Base-by-base conservation (phyloP, 2,329 filamentous ascomycete genomes). In the Aurifilum marmelostoma region DNA sequence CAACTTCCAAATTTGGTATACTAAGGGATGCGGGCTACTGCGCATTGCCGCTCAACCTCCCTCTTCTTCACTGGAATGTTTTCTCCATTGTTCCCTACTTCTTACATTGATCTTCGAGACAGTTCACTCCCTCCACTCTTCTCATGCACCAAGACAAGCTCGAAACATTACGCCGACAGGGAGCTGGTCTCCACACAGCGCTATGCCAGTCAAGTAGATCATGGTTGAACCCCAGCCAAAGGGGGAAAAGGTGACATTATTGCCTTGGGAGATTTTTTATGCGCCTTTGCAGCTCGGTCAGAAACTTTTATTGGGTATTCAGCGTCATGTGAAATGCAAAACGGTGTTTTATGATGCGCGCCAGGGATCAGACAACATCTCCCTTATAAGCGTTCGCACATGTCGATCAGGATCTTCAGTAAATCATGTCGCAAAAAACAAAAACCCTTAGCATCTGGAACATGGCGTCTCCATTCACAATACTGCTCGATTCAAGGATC, bases 351-450 rank as follows among this genome's bases (percentile, higher is more conserved):
- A 29, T 32, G 56, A 59, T 59, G 29, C 56, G 56, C 32, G 56
- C 32, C 29, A 59, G 56, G 56, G 62, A 29, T 65, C 50, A 63
- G 67, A 69, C 43, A 47, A n/a, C 21, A n/a, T n/a, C n/a, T n/a
- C n/a, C n/a, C n/a, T n/a, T n/a, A n/a, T n/a, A n/a, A n/a, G n/a
- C n/a, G n/a, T n/a, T n/a, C n/a, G n/a, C n/a, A n/a, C 4, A 56
- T 41, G 64, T 60, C 59, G 64, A 69, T 69, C 67, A 60, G 52
- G 64, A 69, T 69, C 59, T 54, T 37, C 67, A 63, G 24, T 54
- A 37, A 47, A 43, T 64, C 58, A 32, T 54, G 50, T 16, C 24
- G 12, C 50, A 34, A 4, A 29, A 2, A 18, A 18, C 34, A 29
- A 2, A 18, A 18, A 7, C 32, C 27, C 24, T 18, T 27, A 56